Conservation (phyloP, 1,284 basidiomycete genomes). For the Cystobasidium sp. region DNA sequence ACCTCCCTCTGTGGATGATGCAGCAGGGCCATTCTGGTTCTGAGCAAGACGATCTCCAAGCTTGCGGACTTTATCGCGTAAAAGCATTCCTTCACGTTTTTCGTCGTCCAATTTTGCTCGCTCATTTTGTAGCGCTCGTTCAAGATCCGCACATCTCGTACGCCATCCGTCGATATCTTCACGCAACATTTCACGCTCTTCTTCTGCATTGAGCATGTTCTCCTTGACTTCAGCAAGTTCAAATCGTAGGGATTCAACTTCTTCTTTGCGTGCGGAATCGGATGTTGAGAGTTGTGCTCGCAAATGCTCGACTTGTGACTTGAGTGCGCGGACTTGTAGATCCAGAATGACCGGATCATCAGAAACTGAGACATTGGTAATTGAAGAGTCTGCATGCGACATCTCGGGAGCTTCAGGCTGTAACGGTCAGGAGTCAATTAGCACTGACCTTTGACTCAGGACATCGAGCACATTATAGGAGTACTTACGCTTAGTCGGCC, state of each 20-base stretch:
- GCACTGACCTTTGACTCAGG: neutral
- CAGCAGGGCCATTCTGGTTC: conserved; percentile 16
- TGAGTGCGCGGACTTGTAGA: conserved; percentile 46
- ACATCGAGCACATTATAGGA: neutral
- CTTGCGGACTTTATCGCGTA: conserved; percentile 46
- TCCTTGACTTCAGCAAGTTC: conserved; percentile 49
- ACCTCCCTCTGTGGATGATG: conserved; percentile 3
- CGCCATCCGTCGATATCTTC: conserved; percentile 54
- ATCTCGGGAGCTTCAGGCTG: conserved; percentile 15
- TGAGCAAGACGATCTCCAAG: conserved; percentile 43
- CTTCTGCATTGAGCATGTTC: conserved; percentile 47
- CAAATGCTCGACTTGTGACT: conserved; percentile 46
- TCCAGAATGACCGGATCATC: conserved; percentile 40
- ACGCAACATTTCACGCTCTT: conserved; percentile 51
- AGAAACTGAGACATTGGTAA: conserved; percentile 20
- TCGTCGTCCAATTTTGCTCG: conserved; percentile 42
- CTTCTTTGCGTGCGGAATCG: conserved; percentile 43
- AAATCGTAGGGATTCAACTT: conserved; percentile 48
- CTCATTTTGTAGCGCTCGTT: conserved; percentile 47
- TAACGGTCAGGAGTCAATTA: too few relatives aligned
- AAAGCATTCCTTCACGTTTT: conserved; percentile 39
- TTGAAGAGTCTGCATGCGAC: conserved; percentile 24
- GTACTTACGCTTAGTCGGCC: conserved; percentile 25
- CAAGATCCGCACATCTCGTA: conserved; percentile 47
- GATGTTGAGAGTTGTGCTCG: conserved; percentile 46